Percentiles rank a stretch among this genome's conserved stretches.
Conservation (phyloP, 2,329 filamentous ascomycete species). For the Magnaporthiopsis incrustans region DNA sequence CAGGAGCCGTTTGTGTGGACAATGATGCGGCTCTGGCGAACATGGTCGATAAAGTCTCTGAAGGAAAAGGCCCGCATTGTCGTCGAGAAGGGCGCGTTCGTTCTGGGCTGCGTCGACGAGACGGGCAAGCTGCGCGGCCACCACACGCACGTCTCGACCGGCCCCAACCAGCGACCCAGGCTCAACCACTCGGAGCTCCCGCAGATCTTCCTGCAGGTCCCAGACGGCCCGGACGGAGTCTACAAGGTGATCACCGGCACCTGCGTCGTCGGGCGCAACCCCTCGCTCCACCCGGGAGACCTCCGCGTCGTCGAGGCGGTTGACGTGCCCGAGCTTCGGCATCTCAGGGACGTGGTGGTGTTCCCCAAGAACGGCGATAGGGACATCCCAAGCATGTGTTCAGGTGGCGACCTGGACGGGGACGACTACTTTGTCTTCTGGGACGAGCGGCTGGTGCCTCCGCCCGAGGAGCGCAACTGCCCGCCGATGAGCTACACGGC, state of each 20-base stretch:
- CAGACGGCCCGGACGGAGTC: slow-evolving; percentile 41
- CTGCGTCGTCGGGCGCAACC: slow-evolving; percentile 84
- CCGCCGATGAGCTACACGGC: slow-evolving; percentile 70
- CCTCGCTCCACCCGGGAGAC: slow-evolving; percentile 88
- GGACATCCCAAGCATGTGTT: slow-evolving; percentile 88
- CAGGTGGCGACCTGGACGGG: slow-evolving; percentile 89
- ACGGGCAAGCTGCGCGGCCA: slow-evolving; percentile 68
- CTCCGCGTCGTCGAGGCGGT: slow-evolving; percentile 82
- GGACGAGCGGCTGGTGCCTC: slow-evolving; percentile 67
- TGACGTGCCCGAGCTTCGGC: slow-evolving; percentile 60
- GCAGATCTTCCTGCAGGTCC: slow-evolving; percentile 84
- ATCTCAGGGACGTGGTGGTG: slow-evolving; percentile 79
- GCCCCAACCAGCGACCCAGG: slow-evolving; percentile 17
- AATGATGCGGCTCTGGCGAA: slow-evolving; percentile 73
- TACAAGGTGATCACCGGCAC: slow-evolving; percentile 64
- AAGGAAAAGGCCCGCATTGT: slow-evolving; percentile 88
- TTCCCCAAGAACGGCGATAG: slow-evolving; percentile 49
- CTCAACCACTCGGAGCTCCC: slow-evolving; percentile 47
- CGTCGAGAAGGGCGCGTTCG: slow-evolving; percentile 74
- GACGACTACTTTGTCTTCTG: slow-evolving; percentile 95
- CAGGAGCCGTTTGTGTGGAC: slow-evolving; percentile 77
- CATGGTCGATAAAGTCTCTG: slow-evolving; percentile 81
- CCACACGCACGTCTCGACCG: slow-evolving; percentile 28
- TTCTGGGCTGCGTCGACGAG: slow-evolving; percentile 86
- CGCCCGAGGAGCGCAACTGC: slow-evolving; percentile 53